Percentiles rank a stretch among this genome's conserved stretches.
Conservation (phyloP, 306 rosid species). For the Cyclanthera cordifolia region DNA sequence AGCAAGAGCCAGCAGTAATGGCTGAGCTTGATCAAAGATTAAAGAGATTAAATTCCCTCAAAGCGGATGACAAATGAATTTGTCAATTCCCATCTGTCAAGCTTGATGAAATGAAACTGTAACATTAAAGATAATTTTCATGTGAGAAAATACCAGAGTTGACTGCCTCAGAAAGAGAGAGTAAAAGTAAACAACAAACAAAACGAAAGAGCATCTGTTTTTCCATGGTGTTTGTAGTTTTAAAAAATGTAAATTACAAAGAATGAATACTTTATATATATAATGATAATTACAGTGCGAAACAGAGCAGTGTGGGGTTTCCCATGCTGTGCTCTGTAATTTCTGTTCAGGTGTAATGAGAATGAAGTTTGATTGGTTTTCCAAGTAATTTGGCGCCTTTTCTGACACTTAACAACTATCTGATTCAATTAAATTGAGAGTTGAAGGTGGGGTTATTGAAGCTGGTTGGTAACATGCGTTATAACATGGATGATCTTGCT, state of each 20-base stretch:
- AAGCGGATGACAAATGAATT: conserved; percentile 36
- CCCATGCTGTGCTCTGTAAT: conserved; percentile 19
- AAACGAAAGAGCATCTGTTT: conserved; percentile 2
- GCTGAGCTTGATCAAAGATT: conserved; percentile 84
- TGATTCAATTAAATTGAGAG: no score
- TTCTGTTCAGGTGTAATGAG: conserved; percentile 13
- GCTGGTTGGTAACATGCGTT: no score
- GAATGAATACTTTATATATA: conserved; percentile 11
- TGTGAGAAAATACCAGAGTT: conserved; percentile 17
- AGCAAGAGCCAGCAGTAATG: conserved; percentile 96
- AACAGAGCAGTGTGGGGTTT: conserved; percentile 21
- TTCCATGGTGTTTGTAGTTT: conserved; percentile 37
- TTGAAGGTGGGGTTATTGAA: no score
- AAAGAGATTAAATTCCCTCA: conserved; percentile 55
- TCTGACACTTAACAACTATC: no score
- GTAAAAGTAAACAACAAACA: background rate
- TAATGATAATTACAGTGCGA: conserved; percentile 19
- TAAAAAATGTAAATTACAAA: conserved; percentile 42
- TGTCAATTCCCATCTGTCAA: background rate
- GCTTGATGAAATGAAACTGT: conserved; percentile 21
- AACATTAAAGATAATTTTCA: conserved; percentile 13
- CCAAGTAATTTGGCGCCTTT: no score
- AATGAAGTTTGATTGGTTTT: background rate
- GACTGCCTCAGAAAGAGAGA: conserved; percentile 19
- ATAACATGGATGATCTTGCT: no score